Conservation (phyloP, 345 rosid species). For the Populus davidiana region DNA sequence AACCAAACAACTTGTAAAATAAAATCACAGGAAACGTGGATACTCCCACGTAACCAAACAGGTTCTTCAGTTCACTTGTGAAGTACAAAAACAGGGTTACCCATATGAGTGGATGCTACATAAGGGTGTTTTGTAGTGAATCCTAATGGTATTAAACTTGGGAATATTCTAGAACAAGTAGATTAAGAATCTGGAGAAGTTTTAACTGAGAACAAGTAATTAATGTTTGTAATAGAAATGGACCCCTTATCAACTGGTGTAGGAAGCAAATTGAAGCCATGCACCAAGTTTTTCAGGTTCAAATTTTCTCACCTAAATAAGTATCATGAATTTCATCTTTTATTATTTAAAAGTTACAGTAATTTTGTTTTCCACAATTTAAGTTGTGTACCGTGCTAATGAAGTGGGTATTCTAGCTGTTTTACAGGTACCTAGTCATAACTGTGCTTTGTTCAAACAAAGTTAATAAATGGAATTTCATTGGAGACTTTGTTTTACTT, state of each 20-base stretch:
- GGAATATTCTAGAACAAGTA: slow-evolving; percentile 3
- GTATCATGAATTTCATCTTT: slow-evolving; percentile 24
- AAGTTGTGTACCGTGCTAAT: slow-evolving; percentile 33
- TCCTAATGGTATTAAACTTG: neutral
- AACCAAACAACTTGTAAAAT: too few species aligned
- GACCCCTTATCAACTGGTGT: slow-evolving; percentile 86
- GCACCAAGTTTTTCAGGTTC: slow-evolving; percentile 99
- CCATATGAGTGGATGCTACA: too few species aligned
- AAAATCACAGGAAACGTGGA: too few species aligned
- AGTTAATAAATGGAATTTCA: slow-evolving; percentile 33
- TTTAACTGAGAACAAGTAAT: slow-evolving; percentile 45
- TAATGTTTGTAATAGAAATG: slow-evolving; percentile 87
- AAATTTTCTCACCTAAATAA: slow-evolving; percentile 59
- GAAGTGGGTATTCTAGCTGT: slow-evolving; percentile 36
- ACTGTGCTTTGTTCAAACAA: slow-evolving; percentile 26
- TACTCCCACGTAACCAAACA: too few species aligned
- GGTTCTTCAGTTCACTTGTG: too few species aligned
- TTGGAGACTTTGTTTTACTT: slow-evolving; percentile 22
- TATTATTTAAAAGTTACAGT: slow-evolving; percentile 21
- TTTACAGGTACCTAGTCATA: slow-evolving; percentile 38
- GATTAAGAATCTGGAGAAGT: slow-evolving; percentile 26
- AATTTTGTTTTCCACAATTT: slow-evolving; percentile 6
- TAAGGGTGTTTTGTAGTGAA: neutral
- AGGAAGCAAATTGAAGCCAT: slow-evolving; percentile 99
- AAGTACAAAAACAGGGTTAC: too few species aligned